Evolutionary conservation across 2,329 filamentous ascomycete species (phyloP).

Genomic region (Fulvia fulva): DNA sequence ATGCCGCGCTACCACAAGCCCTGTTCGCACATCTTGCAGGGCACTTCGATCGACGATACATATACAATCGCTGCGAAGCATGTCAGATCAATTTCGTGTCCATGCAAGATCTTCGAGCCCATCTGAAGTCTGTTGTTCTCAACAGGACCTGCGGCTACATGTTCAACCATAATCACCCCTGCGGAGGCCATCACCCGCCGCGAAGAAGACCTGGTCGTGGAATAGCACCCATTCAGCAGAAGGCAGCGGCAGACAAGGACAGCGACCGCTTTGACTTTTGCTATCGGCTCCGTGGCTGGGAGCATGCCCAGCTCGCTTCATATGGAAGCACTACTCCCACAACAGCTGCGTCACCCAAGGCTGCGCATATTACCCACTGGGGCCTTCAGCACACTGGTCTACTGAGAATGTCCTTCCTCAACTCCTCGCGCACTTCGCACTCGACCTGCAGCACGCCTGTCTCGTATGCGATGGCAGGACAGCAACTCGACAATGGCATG

Average conservation of each 20-base stretch:
- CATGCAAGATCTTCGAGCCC: slow-evolving; percentile 14
- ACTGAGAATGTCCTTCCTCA: not conserved
- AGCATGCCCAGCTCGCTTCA: slow-evolving; percentile 16
- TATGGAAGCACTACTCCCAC: not conserved
- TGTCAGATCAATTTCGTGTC: slow-evolving; percentile 21
- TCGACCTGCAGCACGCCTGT: not conserved
- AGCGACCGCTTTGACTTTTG: slow-evolving; percentile 17
- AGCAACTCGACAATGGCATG: not conserved
- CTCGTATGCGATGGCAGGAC: not conserved
- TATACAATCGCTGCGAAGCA: slow-evolving; percentile 8
- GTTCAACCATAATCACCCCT: slow-evolving; percentile 17
- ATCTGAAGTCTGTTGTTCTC: slow-evolving; percentile 6
- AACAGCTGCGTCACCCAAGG: not conserved
- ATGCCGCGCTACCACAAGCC: not conserved
- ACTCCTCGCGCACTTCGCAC: not conserved
- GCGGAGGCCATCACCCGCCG: slow-evolving; percentile 23
- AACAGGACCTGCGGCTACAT: slow-evolving; percentile 18
- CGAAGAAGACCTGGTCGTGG: not conserved
- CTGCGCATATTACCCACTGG: not conserved
- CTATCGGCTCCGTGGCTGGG: slow-evolving; percentile 21
- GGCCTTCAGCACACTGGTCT: not conserved
- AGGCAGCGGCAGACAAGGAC: not conserved
- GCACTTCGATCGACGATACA: slow-evolving; percentile 7
- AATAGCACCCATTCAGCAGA: not conserved
- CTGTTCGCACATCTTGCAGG: slow-evolving; percentile 4